phyloP scores from a whole-genome alignment of 2,329 filamentous ascomycete species.

The Calonectria pteridis region DNA sequence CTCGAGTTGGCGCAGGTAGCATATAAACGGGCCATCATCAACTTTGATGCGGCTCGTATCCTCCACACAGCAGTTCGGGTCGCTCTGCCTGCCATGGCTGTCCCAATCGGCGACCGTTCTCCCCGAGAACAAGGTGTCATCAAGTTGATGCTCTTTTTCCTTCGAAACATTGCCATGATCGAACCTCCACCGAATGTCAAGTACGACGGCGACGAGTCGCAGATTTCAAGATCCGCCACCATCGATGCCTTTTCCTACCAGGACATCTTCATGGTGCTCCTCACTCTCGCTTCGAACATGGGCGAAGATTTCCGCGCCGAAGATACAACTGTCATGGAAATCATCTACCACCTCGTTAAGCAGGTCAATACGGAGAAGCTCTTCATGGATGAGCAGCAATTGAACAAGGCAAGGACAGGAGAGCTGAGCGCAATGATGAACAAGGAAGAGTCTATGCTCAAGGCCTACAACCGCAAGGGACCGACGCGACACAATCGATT shows the following conservation, averaged over 20 bases:
- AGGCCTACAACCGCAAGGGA: slow-evolving; percentile 80
- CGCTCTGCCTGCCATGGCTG: slow-evolving; percentile 87
- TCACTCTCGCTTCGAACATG: slow-evolving; percentile 92
- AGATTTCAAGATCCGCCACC: slow-evolving; percentile 87
- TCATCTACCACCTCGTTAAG: slow-evolving; percentile 92
- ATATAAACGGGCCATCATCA: slow-evolving; percentile 91
- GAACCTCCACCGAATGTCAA: slow-evolving; percentile 78
- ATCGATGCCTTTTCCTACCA: slow-evolving; percentile 92
- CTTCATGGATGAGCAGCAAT: slow-evolving; percentile 84
- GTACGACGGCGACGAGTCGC: slow-evolving; percentile 88
- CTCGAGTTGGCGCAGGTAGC: slow-evolving; percentile 87
- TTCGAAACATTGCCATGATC: slow-evolving; percentile 91
- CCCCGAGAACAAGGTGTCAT: slow-evolving; percentile 91
- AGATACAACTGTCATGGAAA: slow-evolving; percentile 90
- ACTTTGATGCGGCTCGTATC: slow-evolving; percentile 82
- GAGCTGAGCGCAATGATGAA: slow-evolving; percentile 82
- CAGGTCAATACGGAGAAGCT: slow-evolving; percentile 86
- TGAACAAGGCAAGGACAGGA: slow-evolving; percentile 75
- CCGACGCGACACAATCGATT: slow-evolving; percentile 94
- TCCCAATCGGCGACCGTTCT: slow-evolving; percentile 80
- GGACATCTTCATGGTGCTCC: slow-evolving; percentile 86
- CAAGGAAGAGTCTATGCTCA: slow-evolving; percentile 87
- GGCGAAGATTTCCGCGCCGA: slow-evolving; percentile 92
- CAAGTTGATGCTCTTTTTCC: slow-evolving; percentile 87
- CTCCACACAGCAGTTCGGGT: slow-evolving; percentile 85